A percentile compares a stretch with the other conserved stretches of the same genome.
Conservation (phyloP, 768 basidiomycete species). For the Tylopilus sp. region DNA sequence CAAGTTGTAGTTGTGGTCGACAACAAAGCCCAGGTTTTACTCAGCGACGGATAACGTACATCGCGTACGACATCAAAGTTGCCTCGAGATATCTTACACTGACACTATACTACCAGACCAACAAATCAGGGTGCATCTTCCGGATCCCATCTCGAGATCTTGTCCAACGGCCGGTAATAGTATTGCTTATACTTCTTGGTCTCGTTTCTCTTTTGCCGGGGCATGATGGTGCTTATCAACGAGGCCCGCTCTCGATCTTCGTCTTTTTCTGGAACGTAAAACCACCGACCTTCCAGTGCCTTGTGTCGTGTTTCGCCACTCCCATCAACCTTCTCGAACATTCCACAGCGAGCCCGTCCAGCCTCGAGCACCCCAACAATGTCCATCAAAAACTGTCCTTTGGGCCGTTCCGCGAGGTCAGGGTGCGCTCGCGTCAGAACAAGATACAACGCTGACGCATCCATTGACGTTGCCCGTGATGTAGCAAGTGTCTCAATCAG, state of each 20-base stretch:
- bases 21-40: neutral
- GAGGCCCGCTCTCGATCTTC: constrained; percentile 67
- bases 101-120: neutral
- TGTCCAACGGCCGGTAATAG: constrained; percentile 72
- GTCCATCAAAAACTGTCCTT: constrained; percentile 45
- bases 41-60: constrained; percentile 5
- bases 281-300: constrained; percentile 53
- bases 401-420: constrained; percentile 37
- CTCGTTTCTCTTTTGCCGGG: constrained; percentile 67
- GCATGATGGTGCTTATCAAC: constrained; percentile 70
- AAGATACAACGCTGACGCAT: constrained; percentile 50
- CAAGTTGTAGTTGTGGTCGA: neutral
- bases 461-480: constrained; percentile 67
- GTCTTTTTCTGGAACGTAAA: constrained; percentile 72
- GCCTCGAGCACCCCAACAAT: constrained; percentile 49
- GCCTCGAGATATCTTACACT: constrained; percentile 12
- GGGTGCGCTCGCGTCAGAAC: constrained; percentile 53
- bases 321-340: constrained; percentile 72
- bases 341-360: constrained; percentile 45
- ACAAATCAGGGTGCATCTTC: constrained; percentile 49
- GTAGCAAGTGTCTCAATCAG: constrained; percentile 67
- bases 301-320: constrained; percentile 55
- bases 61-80: constrained; percentile 11
- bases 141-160: constrained; percentile 70
- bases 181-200: constrained; percentile 87